phyloP scores from a whole-genome alignment of 768 basidiomycete species.

The Pluteus cervinus region DNA sequence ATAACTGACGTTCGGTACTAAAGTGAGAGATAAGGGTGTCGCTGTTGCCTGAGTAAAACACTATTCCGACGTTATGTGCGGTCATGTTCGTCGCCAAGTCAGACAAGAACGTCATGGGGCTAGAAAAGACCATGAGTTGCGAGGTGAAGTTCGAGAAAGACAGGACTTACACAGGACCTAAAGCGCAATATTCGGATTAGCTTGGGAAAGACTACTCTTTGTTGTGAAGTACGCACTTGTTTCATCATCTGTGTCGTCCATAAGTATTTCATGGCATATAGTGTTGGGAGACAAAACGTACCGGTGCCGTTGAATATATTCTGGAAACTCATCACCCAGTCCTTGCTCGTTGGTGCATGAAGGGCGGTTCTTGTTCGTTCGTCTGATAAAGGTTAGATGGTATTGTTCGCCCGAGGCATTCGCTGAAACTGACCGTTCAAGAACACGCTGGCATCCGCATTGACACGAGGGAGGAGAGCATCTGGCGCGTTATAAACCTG shows the following conservation, averaged over 20 bases:
- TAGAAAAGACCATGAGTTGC: slow-evolving; percentile 14
- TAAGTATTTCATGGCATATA: too few relatives aligned
- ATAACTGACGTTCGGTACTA: slow-evolving; percentile 50
- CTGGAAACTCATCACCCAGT: slow-evolving; percentile 33
- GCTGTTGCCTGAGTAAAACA: slow-evolving; percentile 65
- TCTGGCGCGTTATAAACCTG: slow-evolving; percentile 53
- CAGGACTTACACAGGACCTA: slow-evolving; percentile 28
- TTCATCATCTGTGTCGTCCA: too few relatives aligned
- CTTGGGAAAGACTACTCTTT: too few relatives aligned
- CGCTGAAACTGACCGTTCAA: slow-evolving; percentile 46
- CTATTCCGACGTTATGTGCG: slow-evolving; percentile 39
- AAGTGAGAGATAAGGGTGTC: slow-evolving; percentile 60
- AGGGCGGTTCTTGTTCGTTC: slow-evolving; percentile 50
- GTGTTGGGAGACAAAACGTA: slow-evolving; percentile 17
- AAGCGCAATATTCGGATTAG: too few relatives aligned
- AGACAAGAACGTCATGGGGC: slow-evolving; percentile 57
- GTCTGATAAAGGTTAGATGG: slow-evolving; percentile 28
- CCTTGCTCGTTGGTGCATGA: slow-evolving; percentile 60
- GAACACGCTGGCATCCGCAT: slow-evolving; percentile 48
- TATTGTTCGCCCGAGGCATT: background rate
- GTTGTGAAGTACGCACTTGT: too few relatives aligned
- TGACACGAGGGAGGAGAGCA: slow-evolving; percentile 44
- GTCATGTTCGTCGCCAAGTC: slow-evolving; percentile 65
- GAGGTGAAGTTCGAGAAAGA: background rate
- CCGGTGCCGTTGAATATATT: slow-evolving; percentile 23